Evolutionary conservation across 2,329 filamentous ascomycete species (phyloP), one percentile per base, ranked within the genome.

Genomic region (Diaporthe capsici): DNA sequence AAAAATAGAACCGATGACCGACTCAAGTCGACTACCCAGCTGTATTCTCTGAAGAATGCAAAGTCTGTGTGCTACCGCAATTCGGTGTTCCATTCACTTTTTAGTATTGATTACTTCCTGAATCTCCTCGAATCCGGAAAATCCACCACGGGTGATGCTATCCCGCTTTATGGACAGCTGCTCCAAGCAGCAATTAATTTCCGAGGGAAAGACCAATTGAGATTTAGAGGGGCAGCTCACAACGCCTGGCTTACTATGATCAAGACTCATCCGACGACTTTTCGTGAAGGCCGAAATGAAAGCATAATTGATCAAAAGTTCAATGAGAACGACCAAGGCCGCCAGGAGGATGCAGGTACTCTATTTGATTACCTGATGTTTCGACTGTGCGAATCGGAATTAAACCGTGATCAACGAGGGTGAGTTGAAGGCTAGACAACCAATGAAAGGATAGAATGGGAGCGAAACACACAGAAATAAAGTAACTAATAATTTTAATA

Each of bases 11-110:
- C 17, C 1, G 1, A 20, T 39, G 5, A 9, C 13, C 7, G 9
- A 37, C 13, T 72, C n/a, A 12, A 49, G 4, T 12, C n/a, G 5
- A 44, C 6, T 2, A 58, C 22, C 2, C 2, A 22, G 2, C 55
- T 51, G 15, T 1, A 13, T 9, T 0, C 22, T 7, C 17, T 72
- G 5, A 8, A 3, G 4, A 63, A 72, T 17, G 2, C 3, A n/a
- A 12, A 13, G 7, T 25, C 5, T 3, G 0, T 55, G 13, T 72
- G 71, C 39, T 72, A 37, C 12, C 71, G 71, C 15, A 73, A 73
- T n/a, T 44, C 58, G 6, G n/a, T 63, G 9, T 39, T 73, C 8
- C 58, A 73, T 17, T 42, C 47, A 13, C 58, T 73, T 17, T 63
- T 73, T 12, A 73, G 58, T 7, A 31, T 73, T 49, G 58, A 63